Evolutionary conservation across 371 early-diverging fungal species (phyloP), one percentile per base, ranked within the genome.

Genomic region (Rhizomucor pusillus): DNA sequence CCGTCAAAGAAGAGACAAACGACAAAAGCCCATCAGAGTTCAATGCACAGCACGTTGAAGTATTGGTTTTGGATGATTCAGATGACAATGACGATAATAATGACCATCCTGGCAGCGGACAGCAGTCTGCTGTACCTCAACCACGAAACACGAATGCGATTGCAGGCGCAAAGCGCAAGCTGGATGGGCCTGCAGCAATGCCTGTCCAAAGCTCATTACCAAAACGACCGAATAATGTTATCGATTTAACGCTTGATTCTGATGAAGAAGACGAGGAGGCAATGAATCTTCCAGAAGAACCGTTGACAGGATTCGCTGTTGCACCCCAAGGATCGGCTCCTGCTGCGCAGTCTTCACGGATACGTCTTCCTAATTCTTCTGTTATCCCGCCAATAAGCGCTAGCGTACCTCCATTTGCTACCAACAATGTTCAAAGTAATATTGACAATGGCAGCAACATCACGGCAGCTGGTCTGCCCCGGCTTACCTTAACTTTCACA

Each of bases 191-290:
- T 57, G n/a, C 39, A 7, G 53, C 47, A 54, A 34, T 43, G 29
- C 49, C 61, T 36, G 34, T 43, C 44, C 25, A 7, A 34, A 35
- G 34, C 16, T 40, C 54, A 19, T 23, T 29, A 44, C 48, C 49
- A 41, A 49, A 14, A 16, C n/a, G 33, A 36, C 43, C n/a, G n/a
- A n/a, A 41, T 40, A 43, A 52, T n/a, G 64, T 82, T n/a, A 83
- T 89, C 23, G 88, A 89, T 53, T 65, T 89, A 43, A 89, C 88
- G 1, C 63, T 85, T 6, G 75, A 76, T 39, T 81, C 82, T 45
- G 86, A 86, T 34, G 77, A 78, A 9, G 86, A 87, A 19, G 69
- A 50, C 19, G 66, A 57, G 5, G 60, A 29, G 35, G 4, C 48
- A 58, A 53, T 22, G 20, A 24, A 41, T 23, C 40, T 45, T 24